Evolutionary conservation across 352 stramenopile genomes (phyloP).

Genomic region (Ophiocytium majus): DNA sequence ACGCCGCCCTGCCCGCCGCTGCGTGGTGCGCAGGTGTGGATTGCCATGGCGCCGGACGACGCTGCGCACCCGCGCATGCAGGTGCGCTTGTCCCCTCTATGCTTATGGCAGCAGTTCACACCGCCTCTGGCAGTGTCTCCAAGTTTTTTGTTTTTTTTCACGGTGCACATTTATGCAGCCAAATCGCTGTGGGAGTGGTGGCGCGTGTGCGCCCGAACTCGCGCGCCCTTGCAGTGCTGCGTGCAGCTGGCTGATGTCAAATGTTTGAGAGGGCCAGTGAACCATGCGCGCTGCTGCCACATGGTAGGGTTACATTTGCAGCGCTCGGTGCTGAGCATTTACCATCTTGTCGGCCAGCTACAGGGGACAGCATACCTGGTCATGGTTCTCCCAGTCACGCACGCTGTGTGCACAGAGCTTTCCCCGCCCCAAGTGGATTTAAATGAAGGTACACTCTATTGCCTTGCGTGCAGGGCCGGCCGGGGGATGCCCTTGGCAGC

Average conservation of each 20-base stretch:
- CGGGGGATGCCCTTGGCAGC: neutral
- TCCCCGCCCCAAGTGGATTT: neutral
- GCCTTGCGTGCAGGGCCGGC: neutral
- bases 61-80: conserved; percentile 4
- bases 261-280: neutral
- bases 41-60: neutral
- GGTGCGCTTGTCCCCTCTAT: neutral
- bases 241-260: neutral
- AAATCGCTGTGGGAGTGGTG: neutral
- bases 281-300: no score
- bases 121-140: neutral
- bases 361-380: neutral
- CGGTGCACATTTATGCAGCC: neutral
- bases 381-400: neutral
- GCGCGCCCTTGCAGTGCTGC: neutral
- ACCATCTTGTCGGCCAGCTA: neutral
- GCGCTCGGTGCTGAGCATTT: neutral
- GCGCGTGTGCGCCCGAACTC: neutral
- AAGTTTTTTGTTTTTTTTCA: neutral
- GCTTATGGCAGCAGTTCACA: neutral
- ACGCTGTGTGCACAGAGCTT: neutral
- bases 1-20: no score
- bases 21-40: no score
- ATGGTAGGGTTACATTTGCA: neutral
- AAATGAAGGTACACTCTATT: neutral